Conservation (phyloP, 2,329 filamentous ascomycete species). For the Pezicula neosporulosa region DNA sequence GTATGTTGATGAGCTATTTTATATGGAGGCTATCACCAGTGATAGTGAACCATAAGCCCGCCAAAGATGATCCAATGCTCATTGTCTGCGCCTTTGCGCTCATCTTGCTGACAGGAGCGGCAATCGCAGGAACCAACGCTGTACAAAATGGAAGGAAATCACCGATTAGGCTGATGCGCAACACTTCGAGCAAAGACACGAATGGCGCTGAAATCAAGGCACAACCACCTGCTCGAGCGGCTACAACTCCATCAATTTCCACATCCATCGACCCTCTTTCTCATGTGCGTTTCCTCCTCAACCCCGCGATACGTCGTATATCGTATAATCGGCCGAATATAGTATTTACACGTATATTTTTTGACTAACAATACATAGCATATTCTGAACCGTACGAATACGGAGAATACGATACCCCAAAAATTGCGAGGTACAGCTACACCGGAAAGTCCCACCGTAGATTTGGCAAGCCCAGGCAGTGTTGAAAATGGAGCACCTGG, state of each 20-base stretch:
- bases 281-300: constrained; percentile 46
- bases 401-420: constrained; percentile 51
- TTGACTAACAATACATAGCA: constrained; percentile 34
- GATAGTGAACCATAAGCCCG: not conserved
- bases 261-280: constrained; percentile 64
- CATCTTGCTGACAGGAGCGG: constrained; percentile 16
- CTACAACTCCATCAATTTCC: constrained; percentile 1
- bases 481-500: constrained; percentile 17
- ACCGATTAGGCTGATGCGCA: constrained; percentile 22
- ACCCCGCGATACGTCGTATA: not conserved
- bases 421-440: constrained; percentile 45
- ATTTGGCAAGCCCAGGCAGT: constrained; percentile 16
- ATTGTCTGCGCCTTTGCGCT: constrained; percentile 12
- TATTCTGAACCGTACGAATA: constrained; percentile 65
- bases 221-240: constrained; percentile 9
- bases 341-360: not conserved
- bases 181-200: constrained; percentile 19
- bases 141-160: constrained; percentile 22
- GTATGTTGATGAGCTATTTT: constrained; percentile 14
- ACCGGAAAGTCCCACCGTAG: constrained; percentile 48
- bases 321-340: not conserved
- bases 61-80: constrained; percentile 15
- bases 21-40: not conserved
- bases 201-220: constrained; percentile 14
- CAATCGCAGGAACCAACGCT: constrained; percentile 16